Percentiles rank a stretch among this genome's conserved stretches.
Conservation (phyloP, 2,329 filamentous ascomycete genomes). For the Neurospora sp. region DNA sequence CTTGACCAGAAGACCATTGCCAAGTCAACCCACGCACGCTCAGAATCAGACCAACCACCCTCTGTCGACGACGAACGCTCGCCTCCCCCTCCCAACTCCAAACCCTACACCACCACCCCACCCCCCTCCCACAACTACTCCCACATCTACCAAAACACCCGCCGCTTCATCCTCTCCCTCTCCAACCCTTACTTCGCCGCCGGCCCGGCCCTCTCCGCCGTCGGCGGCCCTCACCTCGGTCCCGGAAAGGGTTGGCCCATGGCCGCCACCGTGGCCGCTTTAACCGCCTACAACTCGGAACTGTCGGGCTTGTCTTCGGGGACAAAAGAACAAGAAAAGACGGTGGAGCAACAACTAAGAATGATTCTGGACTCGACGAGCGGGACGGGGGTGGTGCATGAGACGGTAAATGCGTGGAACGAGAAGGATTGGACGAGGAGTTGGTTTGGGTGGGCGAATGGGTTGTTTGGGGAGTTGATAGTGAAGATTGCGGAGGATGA, state of each 20-base stretch:
- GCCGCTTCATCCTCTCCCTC: slow-evolving; percentile 64
- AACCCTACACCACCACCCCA: slow-evolving; percentile 20
- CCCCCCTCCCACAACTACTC: slow-evolving; percentile 36
- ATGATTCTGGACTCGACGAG: slow-evolving; percentile 32
- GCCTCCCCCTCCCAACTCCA: not conserved
- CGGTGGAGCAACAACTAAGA: slow-evolving; percentile 26
- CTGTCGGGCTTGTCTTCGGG: slow-evolving; percentile 16
- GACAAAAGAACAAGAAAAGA: slow-evolving; percentile 20
- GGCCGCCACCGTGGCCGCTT: slow-evolving; percentile 42
- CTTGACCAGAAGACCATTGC: slow-evolving; percentile 9
- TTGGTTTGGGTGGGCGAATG: slow-evolving; percentile 38
- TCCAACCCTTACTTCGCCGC: slow-evolving; percentile 71
- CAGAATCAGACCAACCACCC: not conserved
- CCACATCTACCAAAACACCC: slow-evolving; percentile 65
- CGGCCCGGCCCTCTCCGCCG: slow-evolving; percentile 58
- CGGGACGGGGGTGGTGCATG: slow-evolving; percentile 37
- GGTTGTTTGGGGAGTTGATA: slow-evolving; percentile 32
- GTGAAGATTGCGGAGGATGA: slow-evolving; percentile 24
- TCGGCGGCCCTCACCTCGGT: slow-evolving; percentile 62
- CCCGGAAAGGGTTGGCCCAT: slow-evolving; percentile 47
- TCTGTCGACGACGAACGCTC: not conserved
- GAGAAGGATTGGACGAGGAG: slow-evolving; percentile 30
- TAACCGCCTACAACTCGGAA: slow-evolving; percentile 30
- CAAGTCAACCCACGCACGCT: slow-evolving; percentile 9
- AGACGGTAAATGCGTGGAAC: slow-evolving; percentile 35